Percentiles rank a stretch among this genome's conserved stretches.
These are phyloP conservation scores for Cladophialophora immunda DNA, from an alignment of 2,329 filamentous ascomycete species.

Conservation along the genomic window DNA sequence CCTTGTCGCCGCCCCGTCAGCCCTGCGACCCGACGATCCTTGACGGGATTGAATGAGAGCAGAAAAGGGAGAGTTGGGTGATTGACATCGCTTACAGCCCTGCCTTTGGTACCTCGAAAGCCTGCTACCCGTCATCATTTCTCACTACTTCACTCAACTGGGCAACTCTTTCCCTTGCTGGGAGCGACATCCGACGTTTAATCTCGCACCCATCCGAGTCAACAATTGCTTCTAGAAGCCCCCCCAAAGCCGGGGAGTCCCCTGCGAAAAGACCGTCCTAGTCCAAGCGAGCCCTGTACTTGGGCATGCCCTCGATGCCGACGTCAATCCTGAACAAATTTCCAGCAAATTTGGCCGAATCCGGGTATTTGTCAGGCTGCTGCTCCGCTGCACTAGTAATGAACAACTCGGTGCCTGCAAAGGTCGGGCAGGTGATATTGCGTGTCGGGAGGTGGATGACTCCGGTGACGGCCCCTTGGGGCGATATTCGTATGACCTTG, in stretches of 20 bases:
- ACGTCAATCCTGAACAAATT: conserved; percentile 60
- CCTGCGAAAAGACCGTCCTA: conserved; percentile 12
- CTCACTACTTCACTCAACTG: neutral
- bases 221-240: conserved; percentile 26
- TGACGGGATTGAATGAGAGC: neutral
- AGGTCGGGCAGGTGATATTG: conserved; percentile 82
- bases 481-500: conserved; percentile 77
- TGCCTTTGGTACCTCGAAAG: neutral
- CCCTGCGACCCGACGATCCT: conserved; percentile 3
- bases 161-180: neutral
- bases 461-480: conserved; percentile 74
- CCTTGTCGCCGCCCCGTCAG: conserved; percentile 22
- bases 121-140: neutral
- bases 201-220: conserved; percentile 13
- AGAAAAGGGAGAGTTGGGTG: neutral
- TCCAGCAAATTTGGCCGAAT: conserved; percentile 72
- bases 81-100: conserved; percentile 9
- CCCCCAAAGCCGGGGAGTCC: neutral
- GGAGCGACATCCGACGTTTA: conserved; percentile 2
- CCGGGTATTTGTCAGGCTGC: conserved; percentile 68
- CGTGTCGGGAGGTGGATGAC: conserved; percentile 78
- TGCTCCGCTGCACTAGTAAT: conserved; percentile 81
- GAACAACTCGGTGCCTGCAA: conserved; percentile 76
- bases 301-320: conserved; percentile 62
- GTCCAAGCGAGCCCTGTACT: conserved; percentile 69